Conservation (phyloP, 2,329 filamentous ascomycete species). For the Tolypocladium paradoxum region DNA sequence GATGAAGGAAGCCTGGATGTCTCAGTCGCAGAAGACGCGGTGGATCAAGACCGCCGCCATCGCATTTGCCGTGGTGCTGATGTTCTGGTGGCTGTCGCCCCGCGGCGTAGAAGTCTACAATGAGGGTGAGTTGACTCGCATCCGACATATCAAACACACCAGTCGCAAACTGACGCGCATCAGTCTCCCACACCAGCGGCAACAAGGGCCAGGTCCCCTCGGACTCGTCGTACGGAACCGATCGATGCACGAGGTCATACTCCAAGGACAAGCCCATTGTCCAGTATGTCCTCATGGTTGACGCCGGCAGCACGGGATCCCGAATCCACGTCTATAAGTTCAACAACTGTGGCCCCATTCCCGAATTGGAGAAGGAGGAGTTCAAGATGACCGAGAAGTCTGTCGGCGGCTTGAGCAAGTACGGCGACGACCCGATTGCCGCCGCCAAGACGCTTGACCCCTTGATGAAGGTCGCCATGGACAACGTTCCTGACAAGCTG, state of each 20-base stretch:
- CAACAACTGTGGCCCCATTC: conserved; percentile 96
- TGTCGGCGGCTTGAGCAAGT: conserved; percentile 77
- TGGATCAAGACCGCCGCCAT: conserved; percentile 57
- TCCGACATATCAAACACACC: not conserved
- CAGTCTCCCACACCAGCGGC: conserved; percentile 13
- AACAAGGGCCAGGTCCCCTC: conserved; percentile 40
- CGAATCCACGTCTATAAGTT: conserved; percentile 98
- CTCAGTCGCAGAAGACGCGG: conserved; percentile 53
- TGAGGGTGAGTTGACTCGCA: conserved; percentile 23
- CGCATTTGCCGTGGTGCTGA: conserved; percentile 45
- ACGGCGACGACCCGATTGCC: conserved; percentile 72
- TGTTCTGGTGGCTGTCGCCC: conserved; percentile 55
- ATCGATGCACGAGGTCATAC: conserved; percentile 71
- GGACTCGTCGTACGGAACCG: conserved; percentile 54
- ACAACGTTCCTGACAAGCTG: conserved; percentile 75
- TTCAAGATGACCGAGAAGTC: conserved; percentile 91
- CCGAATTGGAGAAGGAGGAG: conserved; percentile 82
- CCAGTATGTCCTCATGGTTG: conserved; percentile 98
- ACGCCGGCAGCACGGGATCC: conserved; percentile 94
- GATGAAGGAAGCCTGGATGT: conserved; percentile 48
- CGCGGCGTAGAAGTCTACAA: conserved; percentile 44
- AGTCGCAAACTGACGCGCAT: not conserved
- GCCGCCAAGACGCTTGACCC: conserved; percentile 84
- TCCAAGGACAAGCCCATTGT: conserved; percentile 86
- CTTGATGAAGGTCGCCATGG: conserved; percentile 76